phyloP scores from a whole-genome alignment of 78 protist genomes.

The Fonticula alba region DNA sequence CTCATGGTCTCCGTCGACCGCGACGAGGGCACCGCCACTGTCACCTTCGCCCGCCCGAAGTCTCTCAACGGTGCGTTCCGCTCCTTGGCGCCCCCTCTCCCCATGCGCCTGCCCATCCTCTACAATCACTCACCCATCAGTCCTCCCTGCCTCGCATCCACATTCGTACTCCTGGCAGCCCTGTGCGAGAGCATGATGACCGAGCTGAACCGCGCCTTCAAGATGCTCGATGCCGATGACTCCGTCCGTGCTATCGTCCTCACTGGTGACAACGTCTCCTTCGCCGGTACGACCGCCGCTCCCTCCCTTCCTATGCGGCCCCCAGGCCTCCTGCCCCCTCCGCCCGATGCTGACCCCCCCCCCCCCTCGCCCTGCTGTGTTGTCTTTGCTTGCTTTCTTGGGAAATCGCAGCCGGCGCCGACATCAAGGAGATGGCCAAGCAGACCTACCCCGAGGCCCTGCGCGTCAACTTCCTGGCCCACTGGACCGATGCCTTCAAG shows the following conservation, averaged over 20 bases:
- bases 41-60: no score
- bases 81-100: no score
- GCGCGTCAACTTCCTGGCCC: conserved; percentile 35
- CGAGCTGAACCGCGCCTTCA: conserved; percentile 38
- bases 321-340: not conserved
- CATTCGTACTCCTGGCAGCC: no score
- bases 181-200: conserved; percentile 45
- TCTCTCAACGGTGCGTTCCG: no score
- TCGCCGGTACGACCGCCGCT: conserved; percentile 35
- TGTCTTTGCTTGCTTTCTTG: not conserved
- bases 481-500: conserved; percentile 32
- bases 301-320: not conserved
- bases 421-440: conserved; percentile 77
- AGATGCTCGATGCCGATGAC: conserved; percentile 40
- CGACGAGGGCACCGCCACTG: no score
- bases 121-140: no score
- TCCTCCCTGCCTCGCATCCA: no score
- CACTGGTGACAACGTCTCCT: conserved; percentile 79
- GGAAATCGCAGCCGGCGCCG: conserved; percentile 83
- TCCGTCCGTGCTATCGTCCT: conserved; percentile 56
- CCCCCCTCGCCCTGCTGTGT: not conserved
- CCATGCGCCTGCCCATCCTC: no score
- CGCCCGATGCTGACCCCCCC: not conserved
- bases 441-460: conserved; percentile 24
- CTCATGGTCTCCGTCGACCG: no score